These are phyloP conservation scores for Pythium graminicola DNA, from an alignment of 352 stramenopile species.

Conservation along the genomic window DNA sequence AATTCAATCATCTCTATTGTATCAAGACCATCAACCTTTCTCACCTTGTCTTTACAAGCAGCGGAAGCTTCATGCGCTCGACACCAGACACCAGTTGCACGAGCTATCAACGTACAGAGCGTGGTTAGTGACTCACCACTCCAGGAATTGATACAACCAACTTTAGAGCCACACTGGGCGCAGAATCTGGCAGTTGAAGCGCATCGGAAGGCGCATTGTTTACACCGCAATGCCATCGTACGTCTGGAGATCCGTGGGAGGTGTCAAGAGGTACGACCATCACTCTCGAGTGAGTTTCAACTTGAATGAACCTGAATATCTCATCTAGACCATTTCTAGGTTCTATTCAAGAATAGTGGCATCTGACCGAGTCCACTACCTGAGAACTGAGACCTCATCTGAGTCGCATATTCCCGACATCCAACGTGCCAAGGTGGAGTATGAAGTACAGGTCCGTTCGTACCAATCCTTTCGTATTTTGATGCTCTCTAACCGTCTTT, in stretches of 20 bases:
- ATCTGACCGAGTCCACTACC: background rate
- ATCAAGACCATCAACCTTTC: background rate
- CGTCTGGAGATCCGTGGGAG: background rate
- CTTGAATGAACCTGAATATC: no score
- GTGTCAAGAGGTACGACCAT: slow-evolving; percentile 11
- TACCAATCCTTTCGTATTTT: background rate
- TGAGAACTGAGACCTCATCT: background rate
- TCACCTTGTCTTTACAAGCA: background rate
- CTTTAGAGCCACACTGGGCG: slow-evolving; percentile 14
- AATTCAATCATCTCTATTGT: no score
- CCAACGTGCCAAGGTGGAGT: background rate
- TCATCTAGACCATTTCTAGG: no score
- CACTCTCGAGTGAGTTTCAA: slow-evolving; percentile 17
- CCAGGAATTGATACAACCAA: background rate
- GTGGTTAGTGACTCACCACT: background rate
- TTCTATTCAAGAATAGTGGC: slow-evolving; percentile 9
- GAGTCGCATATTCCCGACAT: background rate
- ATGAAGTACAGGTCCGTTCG: slow-evolving; percentile 25
- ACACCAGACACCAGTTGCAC: background rate
- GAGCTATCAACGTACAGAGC: no score
- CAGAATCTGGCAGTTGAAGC: slow-evolving; percentile 22
- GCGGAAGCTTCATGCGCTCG: background rate
- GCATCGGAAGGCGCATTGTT: slow-evolving; percentile 4
- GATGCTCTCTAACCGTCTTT: background rate
- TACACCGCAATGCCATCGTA: background rate